Base-by-base conservation (phyloP, 2,329 filamentous ascomycete genomes). In the Hypocreales sp. region DNA sequence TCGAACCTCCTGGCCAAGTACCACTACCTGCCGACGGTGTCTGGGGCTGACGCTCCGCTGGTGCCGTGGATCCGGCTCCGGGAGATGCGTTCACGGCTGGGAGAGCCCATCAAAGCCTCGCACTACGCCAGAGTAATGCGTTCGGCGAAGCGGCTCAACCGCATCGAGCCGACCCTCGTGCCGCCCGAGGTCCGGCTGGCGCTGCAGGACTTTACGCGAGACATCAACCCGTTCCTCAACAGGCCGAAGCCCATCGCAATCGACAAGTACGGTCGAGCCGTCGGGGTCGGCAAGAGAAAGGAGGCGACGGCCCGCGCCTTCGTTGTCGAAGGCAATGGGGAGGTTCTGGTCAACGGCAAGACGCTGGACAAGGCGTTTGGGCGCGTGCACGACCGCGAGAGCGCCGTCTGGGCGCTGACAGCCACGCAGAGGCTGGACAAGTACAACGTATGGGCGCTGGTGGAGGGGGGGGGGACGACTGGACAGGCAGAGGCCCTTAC, bases 401-500 rank as follows among this genome's bases (percentile, higher is more conserved):
- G 83, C 47, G 87, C 82, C 3, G 60, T 93, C 4, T 98, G 87
- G 87, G 74, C 87, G 7, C 56, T 98, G 45, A 83, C 86, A 44
- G 67, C 73, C 26, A 92, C 84, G 15, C 64, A 79, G 23, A 66
- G 90, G 36, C 56, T 92, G 37, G 84, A 93, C 62, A 95, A 94
- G 55, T 98, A 98, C 63, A 98, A 98, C 46, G 72, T 94, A 4
- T 98, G 83, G 76, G 86, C 77, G 28, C 56, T 80, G 26, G 81
- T 84, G 4, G 65, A 69, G 32, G 90, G 90, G 30, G 90, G 90
- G 39, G 90, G 90, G 41, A 79, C 80, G 25, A 98, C 90, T 26
- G 90, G 90, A 3, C 92, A 98, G 56, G 87, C 90, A 7, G 90
- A 98, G 56, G 86, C 90, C 19, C 69, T 95, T 44, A 92, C 87